Evolutionary conservation across 2,329 filamentous ascomycete species (phyloP).

Genomic region (Aspergillus awamori): DNA sequence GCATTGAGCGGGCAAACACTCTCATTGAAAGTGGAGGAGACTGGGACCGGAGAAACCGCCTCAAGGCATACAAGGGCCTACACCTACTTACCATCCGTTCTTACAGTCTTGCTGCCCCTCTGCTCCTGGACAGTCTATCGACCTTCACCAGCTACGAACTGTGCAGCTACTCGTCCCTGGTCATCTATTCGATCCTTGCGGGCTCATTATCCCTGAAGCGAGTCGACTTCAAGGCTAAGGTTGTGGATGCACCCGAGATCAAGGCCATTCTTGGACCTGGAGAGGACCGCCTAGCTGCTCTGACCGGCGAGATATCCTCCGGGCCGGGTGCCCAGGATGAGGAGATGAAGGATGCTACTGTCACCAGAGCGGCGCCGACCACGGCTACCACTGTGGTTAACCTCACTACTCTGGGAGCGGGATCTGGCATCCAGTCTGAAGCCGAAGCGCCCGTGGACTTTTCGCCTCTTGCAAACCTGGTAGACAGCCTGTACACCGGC

Average conservation of each 20-base stretch:
- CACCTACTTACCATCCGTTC: constrained; percentile 90
- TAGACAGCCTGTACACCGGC: constrained; percentile 88
- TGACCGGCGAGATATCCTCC: constrained; percentile 78
- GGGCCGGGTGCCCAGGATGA: constrained; percentile 77
- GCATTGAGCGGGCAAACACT: constrained; percentile 83
- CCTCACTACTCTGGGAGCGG: constrained; percentile 77
- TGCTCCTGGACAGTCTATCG: constrained; percentile 93
- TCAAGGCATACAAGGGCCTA: constrained; percentile 97
- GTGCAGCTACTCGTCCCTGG: constrained; percentile 92
- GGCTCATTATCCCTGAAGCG: constrained; percentile 93
- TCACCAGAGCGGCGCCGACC: constrained; percentile 54
- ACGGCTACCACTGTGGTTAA: constrained; percentile 76
- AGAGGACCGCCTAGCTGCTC: constrained; percentile 81
- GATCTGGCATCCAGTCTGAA: constrained; percentile 68
- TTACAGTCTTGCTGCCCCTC: constrained; percentile 83
- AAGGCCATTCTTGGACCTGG: constrained; percentile 91
- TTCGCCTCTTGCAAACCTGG: constrained; percentile 80
- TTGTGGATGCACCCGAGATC: constrained; percentile 97
- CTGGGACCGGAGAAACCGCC: constrained; percentile 96
- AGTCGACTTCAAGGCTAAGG: constrained; percentile 98
- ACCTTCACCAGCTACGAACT: constrained; percentile 99
- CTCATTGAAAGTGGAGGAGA: constrained; percentile 94
- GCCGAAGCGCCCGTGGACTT: constrained; percentile 86
- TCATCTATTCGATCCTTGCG: constrained; percentile 93
- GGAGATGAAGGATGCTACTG: constrained; percentile 68